A percentile compares a stretch with the other conserved stretches of the same genome.
Conservation (phyloP, 2,329 filamentous ascomycete species). For the Aureobasidium uvarum region DNA sequence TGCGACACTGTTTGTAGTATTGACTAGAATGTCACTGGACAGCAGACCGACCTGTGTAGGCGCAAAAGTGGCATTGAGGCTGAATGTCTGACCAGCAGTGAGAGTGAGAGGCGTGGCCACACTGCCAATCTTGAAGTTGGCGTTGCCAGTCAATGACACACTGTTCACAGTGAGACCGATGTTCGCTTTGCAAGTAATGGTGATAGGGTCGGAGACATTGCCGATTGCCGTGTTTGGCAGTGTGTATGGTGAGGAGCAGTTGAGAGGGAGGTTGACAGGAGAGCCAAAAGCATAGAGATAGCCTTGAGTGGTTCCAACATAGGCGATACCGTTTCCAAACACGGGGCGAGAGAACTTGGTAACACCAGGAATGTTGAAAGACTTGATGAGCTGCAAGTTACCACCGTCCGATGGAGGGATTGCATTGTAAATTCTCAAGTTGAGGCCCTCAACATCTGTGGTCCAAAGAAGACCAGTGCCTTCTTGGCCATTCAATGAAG, state of each 20-base stretch:
- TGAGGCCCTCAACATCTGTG: slow-evolving; percentile 55
- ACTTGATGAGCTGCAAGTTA: slow-evolving; percentile 51
- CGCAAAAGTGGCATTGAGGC: slow-evolving; percentile 44
- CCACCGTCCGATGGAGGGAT: slow-evolving; percentile 42
- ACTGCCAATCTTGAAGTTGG: slow-evolving; percentile 42
- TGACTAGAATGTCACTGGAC: slow-evolving; percentile 50
- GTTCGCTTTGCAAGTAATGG: slow-evolving; percentile 52
- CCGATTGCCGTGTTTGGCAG: slow-evolving; percentile 51
- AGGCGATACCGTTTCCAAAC: slow-evolving; percentile 57
- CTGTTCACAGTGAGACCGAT: slow-evolving; percentile 46
- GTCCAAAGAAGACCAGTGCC: slow-evolving; percentile 59
- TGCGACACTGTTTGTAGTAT: slow-evolving; percentile 48
- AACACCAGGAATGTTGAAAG: slow-evolving; percentile 53
- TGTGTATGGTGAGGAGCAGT: slow-evolving; percentile 52
- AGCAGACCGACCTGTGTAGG: slow-evolving; percentile 51
- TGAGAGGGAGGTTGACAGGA: slow-evolving; percentile 54
- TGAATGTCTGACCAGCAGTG: slow-evolving; percentile 44
- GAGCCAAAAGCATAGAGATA: slow-evolving; percentile 57
- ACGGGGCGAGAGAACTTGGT: slow-evolving; percentile 59
- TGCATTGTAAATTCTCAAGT: slow-evolving; percentile 55
- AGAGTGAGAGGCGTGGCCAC: slow-evolving; percentile 39
- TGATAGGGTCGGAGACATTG: slow-evolving; percentile 35
- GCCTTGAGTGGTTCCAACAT: slow-evolving; percentile 54
- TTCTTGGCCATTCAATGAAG: slow-evolving; percentile 53
- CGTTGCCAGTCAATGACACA: slow-evolving; percentile 41